Conservation (phyloP, 352 stramenopile genomes). For the Globisporangium abappressorium region DNA sequence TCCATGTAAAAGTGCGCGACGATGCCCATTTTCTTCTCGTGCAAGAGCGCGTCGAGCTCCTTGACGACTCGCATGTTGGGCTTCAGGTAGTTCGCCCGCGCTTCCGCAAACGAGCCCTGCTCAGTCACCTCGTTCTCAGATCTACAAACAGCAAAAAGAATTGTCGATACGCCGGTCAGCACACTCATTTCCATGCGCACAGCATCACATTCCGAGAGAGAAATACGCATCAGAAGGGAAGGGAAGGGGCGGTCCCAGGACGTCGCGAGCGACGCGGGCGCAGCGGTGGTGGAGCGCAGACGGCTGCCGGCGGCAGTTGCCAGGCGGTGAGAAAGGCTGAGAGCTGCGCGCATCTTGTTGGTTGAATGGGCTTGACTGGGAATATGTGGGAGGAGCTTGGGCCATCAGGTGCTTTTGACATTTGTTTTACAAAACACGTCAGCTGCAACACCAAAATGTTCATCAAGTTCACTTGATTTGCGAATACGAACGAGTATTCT, state of each 20-base stretch:
- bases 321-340: conserved; percentile 27
- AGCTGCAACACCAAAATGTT: conserved; percentile 25
- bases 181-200: not conserved
- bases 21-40: too few species aligned
- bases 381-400: not conserved
- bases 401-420: too few species aligned
- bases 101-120: too few species aligned
- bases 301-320: conserved; percentile 1
- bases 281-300: conserved; percentile 36
- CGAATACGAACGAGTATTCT: too few species aligned
- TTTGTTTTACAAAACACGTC: conserved; percentile 15
- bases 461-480: not conserved
- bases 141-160: too few species aligned
- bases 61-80: too few species aligned
- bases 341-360: conserved; percentile 31
- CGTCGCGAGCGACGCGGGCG: conserved; percentile 53
- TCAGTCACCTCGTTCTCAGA: too few species aligned
- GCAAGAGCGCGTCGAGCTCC: too few species aligned
- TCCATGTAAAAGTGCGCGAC: conserved; percentile 24
- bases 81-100: too few species aligned
- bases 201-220: not conserved
- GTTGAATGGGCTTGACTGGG: not conserved
- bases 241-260: conserved; percentile 78
- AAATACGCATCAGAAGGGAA: conserved; percentile 63
- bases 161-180: too few species aligned